Evolutionary conservation across 345 rosid species (phyloP), one percentile per base, ranked within the genome.

Genomic region (Triadica sebifera): DNA sequence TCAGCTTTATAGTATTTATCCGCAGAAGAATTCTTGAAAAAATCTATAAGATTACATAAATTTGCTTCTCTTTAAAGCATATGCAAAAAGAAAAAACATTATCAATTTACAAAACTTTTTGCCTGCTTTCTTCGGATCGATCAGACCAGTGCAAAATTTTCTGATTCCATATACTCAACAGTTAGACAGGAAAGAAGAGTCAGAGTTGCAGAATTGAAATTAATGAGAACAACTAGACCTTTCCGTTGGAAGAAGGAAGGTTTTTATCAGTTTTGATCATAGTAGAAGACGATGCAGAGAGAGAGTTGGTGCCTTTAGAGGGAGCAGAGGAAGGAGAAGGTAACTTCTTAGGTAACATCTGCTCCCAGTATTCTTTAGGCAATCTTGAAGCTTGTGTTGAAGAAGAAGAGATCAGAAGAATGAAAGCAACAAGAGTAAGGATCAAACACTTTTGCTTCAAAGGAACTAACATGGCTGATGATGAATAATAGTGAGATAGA

Each of bases 311-410:
- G 62, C 97, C 97, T 78, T 82, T 90, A 2, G 98, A 94, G 52
- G 98, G 98, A 76, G 97, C 74, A 29, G 98, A 94, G 49, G 86
- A 81, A 73, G 91, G 91, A 62, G 85, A 15, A 0, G 95, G 97
- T 19, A 91, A 82, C 85, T 89, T 92, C 86, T 89, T 94, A 43
- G 98, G 97, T 75, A 94, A 75, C 97, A 91, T 94, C 80, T 94
- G 91, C 45, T 89, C 87, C 91, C 91, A 87, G 45, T 80, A 80
- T 15, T 63, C 84, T 51, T 83, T 84, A 15, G 98, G 92, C 77
- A 85, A 72, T 81, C 97, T 86, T 49, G 91, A 78, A 43, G 90
- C 91, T 17, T 91, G 91, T 15, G 92, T 38, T 24, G 75, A 68
- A 34, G 78, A 46, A 25, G 19, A 75, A 19, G 37, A 75, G 22